Conservation (phyloP, 2,329 filamentous ascomycete genomes). For the Rasamsonia emersonii region DNA sequence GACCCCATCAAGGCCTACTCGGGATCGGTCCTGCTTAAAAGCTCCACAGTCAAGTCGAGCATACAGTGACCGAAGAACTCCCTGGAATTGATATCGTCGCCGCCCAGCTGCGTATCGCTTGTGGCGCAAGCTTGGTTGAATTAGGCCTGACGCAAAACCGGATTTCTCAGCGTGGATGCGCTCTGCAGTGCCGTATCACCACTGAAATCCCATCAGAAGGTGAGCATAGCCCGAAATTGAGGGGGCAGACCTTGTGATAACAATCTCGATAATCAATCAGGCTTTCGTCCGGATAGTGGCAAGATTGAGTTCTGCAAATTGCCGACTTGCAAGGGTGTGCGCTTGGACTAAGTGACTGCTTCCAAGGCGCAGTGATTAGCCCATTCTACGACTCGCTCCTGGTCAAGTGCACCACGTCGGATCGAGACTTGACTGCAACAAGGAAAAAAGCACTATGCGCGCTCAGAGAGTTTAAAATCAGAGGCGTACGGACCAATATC, state of each 20-base stretch:
- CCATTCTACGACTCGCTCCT: background rate
- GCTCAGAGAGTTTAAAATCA: background rate
- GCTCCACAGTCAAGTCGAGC: background rate
- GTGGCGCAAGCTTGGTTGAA: background rate
- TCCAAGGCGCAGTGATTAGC: background rate
- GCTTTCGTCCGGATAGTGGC: background rate
- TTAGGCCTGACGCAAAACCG: background rate
- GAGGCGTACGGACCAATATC: background rate
- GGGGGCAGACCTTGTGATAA: background rate
- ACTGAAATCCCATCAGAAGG: background rate
- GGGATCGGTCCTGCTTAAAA: too few relatives aligned
- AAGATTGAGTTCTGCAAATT: background rate
- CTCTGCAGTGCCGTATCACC: background rate
- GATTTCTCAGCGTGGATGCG: background rate
- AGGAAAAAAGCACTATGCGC: background rate
- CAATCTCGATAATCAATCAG: background rate
- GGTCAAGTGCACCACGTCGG: background rate
- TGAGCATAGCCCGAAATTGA: background rate
- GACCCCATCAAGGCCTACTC: too few relatives aligned
- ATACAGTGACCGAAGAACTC: background rate
- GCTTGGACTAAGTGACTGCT: slow-evolving; percentile 1
- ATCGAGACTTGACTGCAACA: background rate
- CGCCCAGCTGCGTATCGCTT: background rate
- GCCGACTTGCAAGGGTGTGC: background rate
- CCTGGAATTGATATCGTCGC: background rate